Conservation (phyloP, 768 basidiomycete genomes). For the Fomitopsis serialis region DNA sequence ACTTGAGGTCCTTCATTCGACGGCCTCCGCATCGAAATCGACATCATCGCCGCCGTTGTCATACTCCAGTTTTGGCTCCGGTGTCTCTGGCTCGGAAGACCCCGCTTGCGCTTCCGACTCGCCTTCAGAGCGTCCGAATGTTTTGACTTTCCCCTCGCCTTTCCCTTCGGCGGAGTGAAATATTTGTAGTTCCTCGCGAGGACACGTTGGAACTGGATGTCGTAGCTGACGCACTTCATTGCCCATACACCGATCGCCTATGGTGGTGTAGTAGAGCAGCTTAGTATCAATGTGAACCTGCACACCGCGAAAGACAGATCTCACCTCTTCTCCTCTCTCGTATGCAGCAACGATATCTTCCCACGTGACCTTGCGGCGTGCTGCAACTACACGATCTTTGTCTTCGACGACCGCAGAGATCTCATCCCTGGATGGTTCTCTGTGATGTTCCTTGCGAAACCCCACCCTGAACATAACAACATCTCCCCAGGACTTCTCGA, state of each 20-base stretch:
- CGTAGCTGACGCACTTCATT: conserved; percentile 11
- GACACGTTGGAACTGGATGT: conserved; percentile 3
- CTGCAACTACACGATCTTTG: not conserved
- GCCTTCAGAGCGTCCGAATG: not conserved
- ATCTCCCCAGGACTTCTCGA: conserved; percentile 1
- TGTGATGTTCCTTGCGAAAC: not conserved
- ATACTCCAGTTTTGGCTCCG: conserved; percentile 4
- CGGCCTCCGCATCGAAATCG: not conserved
- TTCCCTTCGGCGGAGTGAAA: too few relatives aligned
- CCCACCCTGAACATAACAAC: conserved; percentile 2
- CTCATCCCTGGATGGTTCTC: conserved; percentile 6
- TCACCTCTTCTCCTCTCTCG: conserved; percentile 1
- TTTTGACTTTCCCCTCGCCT: too few relatives aligned
- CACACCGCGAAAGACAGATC: too few relatives aligned
- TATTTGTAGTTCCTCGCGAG: not conserved
- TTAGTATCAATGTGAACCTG: too few relatives aligned
- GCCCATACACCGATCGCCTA: conserved; percentile 1
- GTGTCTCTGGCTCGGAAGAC: not conserved
- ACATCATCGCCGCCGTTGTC: not conserved
- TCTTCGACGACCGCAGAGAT: not conserved
- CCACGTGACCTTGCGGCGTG: not conserved
- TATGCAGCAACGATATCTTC: conserved; percentile 2
- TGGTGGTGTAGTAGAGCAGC: not conserved
- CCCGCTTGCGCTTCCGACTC: not conserved
- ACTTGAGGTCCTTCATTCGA: conserved; percentile 6